These are phyloP conservation scores for Oleoguttula mirabilis DNA, from an alignment of 495 filamentous ascomycete species.

Conservation along the genomic window DNA sequence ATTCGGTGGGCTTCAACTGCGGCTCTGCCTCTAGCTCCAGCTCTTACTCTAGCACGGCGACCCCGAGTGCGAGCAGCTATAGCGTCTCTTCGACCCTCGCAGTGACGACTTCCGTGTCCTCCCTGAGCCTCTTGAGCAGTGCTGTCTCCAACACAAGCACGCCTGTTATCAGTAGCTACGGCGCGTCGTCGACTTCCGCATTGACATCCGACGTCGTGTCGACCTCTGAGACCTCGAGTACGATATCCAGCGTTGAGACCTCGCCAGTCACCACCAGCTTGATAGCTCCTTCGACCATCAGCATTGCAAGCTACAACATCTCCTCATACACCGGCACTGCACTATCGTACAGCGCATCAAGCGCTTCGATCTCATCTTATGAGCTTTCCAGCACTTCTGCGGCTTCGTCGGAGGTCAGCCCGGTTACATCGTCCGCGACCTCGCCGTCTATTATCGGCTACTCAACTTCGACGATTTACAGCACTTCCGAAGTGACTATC, in stretches of 20 bases:
- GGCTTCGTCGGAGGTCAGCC: conserved; percentile 16
- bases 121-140: too few species aligned
- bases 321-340: background rate
- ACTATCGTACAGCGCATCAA: background rate
- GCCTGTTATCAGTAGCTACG: conserved; percentile 10
- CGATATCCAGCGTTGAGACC: conserved; percentile 10
- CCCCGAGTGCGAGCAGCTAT: conserved; percentile 12
- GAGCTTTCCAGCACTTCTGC: conserved; percentile 10
- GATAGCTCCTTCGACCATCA: background rate
- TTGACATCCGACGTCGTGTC: conserved; percentile 1
- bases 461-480: conserved; percentile 30
- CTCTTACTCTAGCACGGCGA: conserved; percentile 21
- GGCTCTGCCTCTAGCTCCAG: conserved; percentile 34
- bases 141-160: conserved; percentile 23
- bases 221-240: conserved; percentile 3
- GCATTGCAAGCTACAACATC: background rate
- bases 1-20: conserved; percentile 74
- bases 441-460: conserved; percentile 6
- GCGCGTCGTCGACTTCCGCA: background rate
- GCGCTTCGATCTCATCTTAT: background rate
- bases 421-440: conserved; percentile 3
- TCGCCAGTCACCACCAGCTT: conserved; percentile 6
- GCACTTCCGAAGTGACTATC: conserved; percentile 26
- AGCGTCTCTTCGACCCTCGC: background rate
- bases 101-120: too few species aligned